phyloP scores from a whole-genome alignment of 148 eudicot genomes.

The Camellia sinensis region DNA sequence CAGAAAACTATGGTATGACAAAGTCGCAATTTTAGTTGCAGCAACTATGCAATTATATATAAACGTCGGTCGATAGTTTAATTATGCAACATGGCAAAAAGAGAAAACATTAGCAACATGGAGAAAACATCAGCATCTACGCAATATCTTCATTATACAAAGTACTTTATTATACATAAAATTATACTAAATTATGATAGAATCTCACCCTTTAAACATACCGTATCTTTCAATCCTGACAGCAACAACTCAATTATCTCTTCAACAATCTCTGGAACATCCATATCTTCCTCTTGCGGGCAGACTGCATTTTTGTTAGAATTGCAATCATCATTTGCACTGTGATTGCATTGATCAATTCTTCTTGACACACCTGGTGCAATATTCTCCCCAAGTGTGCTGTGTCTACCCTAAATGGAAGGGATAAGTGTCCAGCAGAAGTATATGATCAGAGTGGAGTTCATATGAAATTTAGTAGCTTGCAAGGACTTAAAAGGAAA shows the following conservation, averaged over 20 bases:
- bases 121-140: background rate
- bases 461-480: background rate
- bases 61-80: background rate
- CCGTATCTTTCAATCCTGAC: constrained; percentile 90
- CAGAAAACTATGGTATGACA: background rate
- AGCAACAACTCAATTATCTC: constrained; percentile 81
- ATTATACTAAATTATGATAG: constrained; percentile 2
- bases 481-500: background rate
- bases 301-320: constrained; percentile 27
- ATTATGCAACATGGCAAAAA: background rate
- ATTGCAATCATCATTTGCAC: constrained; percentile 23
- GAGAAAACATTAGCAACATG: background rate
- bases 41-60: background rate
- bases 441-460: background rate
- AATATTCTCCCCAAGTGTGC: constrained; percentile 52
- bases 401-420: constrained; percentile 55
- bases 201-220: constrained; percentile 49
- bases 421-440: background rate
- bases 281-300: constrained; percentile 80
- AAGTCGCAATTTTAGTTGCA: background rate
- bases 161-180: background rate
- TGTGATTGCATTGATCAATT: constrained; percentile 25
- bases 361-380: constrained; percentile 31
- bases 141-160: background rate
- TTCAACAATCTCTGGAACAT: constrained; percentile 88